Conservation (phyloP, 768 basidiomycete species). For the Tylopilus rubrobrunneus region DNA sequence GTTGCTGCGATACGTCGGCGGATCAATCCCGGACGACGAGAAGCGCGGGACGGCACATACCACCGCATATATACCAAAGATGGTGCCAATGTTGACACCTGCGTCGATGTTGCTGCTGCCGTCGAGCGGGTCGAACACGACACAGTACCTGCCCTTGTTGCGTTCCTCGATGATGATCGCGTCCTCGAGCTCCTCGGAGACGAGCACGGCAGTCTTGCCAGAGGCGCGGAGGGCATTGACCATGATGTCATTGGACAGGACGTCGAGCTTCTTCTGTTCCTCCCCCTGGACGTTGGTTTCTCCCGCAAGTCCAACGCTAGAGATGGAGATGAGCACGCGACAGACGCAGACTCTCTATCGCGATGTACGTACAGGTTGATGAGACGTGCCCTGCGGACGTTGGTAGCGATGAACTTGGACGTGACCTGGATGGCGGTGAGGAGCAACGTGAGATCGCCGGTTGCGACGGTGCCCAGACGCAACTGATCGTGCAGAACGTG, state of each 20-base stretch:
- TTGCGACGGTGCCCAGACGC: slow-evolving; percentile 75
- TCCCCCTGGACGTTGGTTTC: slow-evolving; percentile 97
- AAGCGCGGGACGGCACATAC: slow-evolving; percentile 45
- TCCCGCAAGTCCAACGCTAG: slow-evolving; percentile 92
- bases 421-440: slow-evolving; percentile 95
- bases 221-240: slow-evolving; percentile 92
- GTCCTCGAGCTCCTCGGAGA: slow-evolving; percentile 93
- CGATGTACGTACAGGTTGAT: slow-evolving; percentile 81
- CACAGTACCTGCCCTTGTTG: slow-evolving; percentile 87
- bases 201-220: slow-evolving; percentile 95
- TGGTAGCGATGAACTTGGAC: slow-evolving; percentile 96
- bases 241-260: slow-evolving; percentile 99
- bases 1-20: slow-evolving; percentile 42
- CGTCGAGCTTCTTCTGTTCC: slow-evolving; percentile 98
- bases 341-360: neutral
- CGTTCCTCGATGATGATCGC: slow-evolving; percentile 85
- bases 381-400: slow-evolving; percentile 92
- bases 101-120: slow-evolving; percentile 97
- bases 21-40: neutral
- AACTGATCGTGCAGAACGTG: slow-evolving; percentile 88
- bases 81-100: slow-evolving; percentile 96
- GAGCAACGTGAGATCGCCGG: slow-evolving; percentile 91
- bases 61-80: slow-evolving; percentile 94
- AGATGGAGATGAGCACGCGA: neutral
- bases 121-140: slow-evolving; percentile 97